phyloP scores from a whole-genome alignment of 306 rosid species.

The Pterocarpus santalinus region DNA sequence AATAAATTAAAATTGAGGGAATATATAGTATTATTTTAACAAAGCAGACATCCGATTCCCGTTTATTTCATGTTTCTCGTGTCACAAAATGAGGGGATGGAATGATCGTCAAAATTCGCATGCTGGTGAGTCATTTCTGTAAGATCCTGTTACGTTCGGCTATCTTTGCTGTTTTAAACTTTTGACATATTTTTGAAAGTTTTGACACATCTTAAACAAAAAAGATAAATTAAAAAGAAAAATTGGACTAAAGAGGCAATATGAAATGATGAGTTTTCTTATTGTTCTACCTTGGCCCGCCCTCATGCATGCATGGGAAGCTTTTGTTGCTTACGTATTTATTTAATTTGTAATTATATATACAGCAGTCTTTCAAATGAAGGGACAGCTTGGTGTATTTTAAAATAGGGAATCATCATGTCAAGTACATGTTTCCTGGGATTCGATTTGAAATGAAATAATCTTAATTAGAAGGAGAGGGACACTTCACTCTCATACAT shows the following conservation, averaged over 20 bases:
- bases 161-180: conserved; percentile 3
- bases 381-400: conserved; percentile 41
- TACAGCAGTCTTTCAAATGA: conserved; percentile 16
- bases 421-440: conserved; percentile 22
- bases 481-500: not conserved
- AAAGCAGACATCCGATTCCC: not conserved
- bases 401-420: not conserved
- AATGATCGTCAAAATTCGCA: conserved; percentile 16
- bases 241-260: not conserved
- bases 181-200: conserved; percentile 10
- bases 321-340: conserved; percentile 21
- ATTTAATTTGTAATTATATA: not conserved
- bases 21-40: not conserved
- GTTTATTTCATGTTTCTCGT: not conserved
- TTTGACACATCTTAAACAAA: not conserved
- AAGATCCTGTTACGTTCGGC: not conserved
- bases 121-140: not conserved
- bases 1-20: too few relatives aligned
- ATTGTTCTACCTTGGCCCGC: not conserved
- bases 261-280: not conserved
- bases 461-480: not conserved
- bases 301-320: conserved; percentile 39
- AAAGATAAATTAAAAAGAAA: not conserved
- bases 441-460: conserved; percentile 5
- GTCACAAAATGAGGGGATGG: not conserved